phyloP scores from a whole-genome alignment of 345 rosid genomes.

The Melastoma malabathricum region DNA sequence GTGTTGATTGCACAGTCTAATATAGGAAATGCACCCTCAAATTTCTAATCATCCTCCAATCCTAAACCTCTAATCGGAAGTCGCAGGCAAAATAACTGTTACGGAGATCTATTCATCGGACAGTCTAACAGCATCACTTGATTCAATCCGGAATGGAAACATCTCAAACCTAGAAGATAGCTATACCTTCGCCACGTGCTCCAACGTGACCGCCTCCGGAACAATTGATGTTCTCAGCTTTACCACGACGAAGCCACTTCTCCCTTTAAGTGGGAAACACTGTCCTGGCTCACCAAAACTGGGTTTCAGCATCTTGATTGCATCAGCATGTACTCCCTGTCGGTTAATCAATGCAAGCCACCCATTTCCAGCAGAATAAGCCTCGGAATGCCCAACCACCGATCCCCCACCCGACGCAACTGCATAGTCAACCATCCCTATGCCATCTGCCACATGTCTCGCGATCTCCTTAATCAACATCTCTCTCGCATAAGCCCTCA shows the following conservation, averaged over 20 bases:
- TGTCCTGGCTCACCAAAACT: conserved; percentile 98
- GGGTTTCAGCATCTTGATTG: conserved; percentile 70
- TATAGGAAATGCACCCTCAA: no score
- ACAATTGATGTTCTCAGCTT: conserved; percentile 54
- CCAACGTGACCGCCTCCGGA: conserved; percentile 83
- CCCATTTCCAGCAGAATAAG: conserved; percentile 32
- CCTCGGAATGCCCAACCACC: conserved; percentile 64
- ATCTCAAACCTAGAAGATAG: not conserved
- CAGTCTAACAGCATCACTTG: no score
- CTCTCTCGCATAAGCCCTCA: conserved; percentile 68
- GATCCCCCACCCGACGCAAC: conserved; percentile 55
- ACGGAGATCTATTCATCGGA: no score
- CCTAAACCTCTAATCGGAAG: no score
- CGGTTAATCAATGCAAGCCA: conserved; percentile 25
- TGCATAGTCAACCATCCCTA: conserved; percentile 69
- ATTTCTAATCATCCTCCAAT: no score
- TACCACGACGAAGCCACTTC: conserved; percentile 62
- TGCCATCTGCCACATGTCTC: conserved; percentile 92
- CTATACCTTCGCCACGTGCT: conserved; percentile 85
- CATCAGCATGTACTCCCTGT: conserved; percentile 32
- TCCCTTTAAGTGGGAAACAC: conserved; percentile 82
- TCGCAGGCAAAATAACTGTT: no score
- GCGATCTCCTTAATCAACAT: conserved; percentile 68
- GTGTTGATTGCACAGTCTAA: no score
- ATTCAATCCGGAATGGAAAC: no score